A percentile compares a stretch with the other conserved stretches of the same genome.
phyloP scores from a whole-genome alignment of 2,329 filamentous ascomycete genomes.

The Aspergillus brunneoviolaceus region DNA sequence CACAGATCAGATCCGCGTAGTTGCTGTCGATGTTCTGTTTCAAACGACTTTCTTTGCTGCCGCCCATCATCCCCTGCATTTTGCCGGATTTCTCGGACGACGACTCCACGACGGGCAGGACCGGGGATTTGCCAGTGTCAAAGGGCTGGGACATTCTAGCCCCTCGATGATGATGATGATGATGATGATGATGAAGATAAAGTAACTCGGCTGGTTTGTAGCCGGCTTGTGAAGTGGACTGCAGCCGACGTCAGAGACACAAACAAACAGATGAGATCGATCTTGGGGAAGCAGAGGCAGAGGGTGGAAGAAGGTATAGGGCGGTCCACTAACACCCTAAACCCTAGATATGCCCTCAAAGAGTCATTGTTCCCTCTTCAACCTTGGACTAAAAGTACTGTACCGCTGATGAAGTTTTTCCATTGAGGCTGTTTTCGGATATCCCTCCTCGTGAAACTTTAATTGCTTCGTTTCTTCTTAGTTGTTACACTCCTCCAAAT shows the following conservation, averaged over 20 bases:
- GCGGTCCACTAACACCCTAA: not conserved
- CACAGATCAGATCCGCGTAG: conserved; percentile 39
- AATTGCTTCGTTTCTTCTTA: not conserved
- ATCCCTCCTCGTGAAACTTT: not conserved
- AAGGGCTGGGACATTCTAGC: conserved; percentile 3
- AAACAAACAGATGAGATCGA: not conserved
- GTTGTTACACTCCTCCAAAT: not conserved
- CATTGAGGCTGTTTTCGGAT: not conserved
- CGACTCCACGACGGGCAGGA: conserved; percentile 5
- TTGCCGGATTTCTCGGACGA: not conserved
- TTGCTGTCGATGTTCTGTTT: conserved; percentile 24
- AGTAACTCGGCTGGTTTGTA: not conserved
- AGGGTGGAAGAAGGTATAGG: not conserved
- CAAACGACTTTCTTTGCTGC: not conserved
- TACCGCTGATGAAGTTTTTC: not conserved
- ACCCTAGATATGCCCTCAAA: not conserved
- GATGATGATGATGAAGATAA: too few species aligned
- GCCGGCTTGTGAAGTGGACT: not conserved
- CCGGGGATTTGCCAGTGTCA: not conserved
- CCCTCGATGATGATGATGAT: too few species aligned
- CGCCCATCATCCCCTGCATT: not conserved
- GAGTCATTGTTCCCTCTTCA: not conserved
- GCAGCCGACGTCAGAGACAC: not conserved
- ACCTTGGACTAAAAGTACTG: too few species aligned
- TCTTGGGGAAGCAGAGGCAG: not conserved